These are phyloP conservation scores for Trypanosoma vivax DNA, from an alignment of 208 protist genomes.

Conservation along the genomic window DNA sequence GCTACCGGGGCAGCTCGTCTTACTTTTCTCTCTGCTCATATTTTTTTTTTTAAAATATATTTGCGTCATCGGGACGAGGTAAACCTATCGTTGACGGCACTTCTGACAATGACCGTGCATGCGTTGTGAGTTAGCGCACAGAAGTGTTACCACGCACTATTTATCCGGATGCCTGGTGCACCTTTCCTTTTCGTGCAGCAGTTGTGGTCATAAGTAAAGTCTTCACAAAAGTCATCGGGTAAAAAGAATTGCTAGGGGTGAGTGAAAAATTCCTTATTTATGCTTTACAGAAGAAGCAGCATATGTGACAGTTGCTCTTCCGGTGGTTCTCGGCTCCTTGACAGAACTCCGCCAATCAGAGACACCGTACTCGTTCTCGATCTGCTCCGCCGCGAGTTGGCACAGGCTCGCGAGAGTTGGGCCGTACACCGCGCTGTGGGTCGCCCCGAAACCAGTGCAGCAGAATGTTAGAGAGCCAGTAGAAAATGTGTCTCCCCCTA, in stretches of 20 bases:
- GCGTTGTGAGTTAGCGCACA: too few relatives aligned
- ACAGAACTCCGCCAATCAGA: conserved; percentile 30
- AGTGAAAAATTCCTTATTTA: conserved; percentile 52
- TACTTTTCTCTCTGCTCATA: background rate
- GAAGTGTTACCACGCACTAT: too few relatives aligned
- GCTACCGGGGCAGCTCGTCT: too few relatives aligned
- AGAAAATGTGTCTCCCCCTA: too few relatives aligned
- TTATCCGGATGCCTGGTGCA: too few relatives aligned
- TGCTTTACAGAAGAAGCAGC: conserved; percentile 35
- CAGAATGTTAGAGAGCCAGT: too few relatives aligned
- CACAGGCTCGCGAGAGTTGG: background rate
- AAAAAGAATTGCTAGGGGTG: conserved; percentile 28
- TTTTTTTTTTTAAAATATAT: background rate
- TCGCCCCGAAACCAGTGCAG: too few relatives aligned
- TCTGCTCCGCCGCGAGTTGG: conserved; percentile 15
- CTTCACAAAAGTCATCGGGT: background rate
- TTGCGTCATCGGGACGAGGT: too few relatives aligned
- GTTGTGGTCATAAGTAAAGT: too few relatives aligned
- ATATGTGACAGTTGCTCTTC: conserved; percentile 38
- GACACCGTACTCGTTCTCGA: conserved; percentile 23
- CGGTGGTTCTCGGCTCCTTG: conserved; percentile 11
- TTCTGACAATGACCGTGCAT: too few relatives aligned
- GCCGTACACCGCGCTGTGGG: background rate
- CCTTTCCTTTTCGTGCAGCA: conserved; percentile 2
- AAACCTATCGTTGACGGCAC: too few relatives aligned